Base-by-base conservation (phyloP, 345 rosid genomes). In the Populus davidiana region DNA sequence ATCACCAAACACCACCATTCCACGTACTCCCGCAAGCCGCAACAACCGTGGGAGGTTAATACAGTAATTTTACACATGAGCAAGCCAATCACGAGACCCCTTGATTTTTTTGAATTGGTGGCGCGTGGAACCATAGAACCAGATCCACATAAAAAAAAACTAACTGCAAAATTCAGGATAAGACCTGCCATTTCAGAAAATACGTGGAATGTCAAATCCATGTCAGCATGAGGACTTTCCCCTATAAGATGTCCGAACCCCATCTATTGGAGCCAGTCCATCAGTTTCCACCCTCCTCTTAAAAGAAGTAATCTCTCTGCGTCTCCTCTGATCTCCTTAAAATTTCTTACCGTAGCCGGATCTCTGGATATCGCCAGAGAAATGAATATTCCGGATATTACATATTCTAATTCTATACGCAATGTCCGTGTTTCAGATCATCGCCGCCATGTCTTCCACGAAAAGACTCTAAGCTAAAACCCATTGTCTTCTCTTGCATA, bases 381-480 rank as follows among this genome's bases (percentile, higher is more conserved):
- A 81, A 87, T 90, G 93, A 70, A 81, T 81, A 76, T 82, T 84
- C 88, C 86, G 87, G 83, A 77, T 17, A 73, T 9, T 10, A 31
- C 59, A 5, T 72, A 69, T 59, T 77, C 81, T 69, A 36, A 62
- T 21, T 83, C 82, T 20, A 64, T 78, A 62, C 78, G 83, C 81
- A 85, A 86, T 86, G 86, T 71, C 80, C 88, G 80, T 44, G 81
- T 87, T 76, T 86, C 90, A 49, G 87, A 90, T 84, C 94, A 93
- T 70, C 97, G 84, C 71, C 84, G 89, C 77, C 90, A 91, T 82
- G 92, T 90, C 35, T 92, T 89, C 88, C 92, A 88, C 79, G 92
- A 72, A 73, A 41, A 47, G 38, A 63, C 18, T 49, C 74, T 33
- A 6, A 74, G 66, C 70, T 68, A 63, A 74, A 69, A 69, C n/a